phyloP scores from a whole-genome alignment of 2,329 filamentous ascomycete genomes.

The Diaporthe destruens region DNA sequence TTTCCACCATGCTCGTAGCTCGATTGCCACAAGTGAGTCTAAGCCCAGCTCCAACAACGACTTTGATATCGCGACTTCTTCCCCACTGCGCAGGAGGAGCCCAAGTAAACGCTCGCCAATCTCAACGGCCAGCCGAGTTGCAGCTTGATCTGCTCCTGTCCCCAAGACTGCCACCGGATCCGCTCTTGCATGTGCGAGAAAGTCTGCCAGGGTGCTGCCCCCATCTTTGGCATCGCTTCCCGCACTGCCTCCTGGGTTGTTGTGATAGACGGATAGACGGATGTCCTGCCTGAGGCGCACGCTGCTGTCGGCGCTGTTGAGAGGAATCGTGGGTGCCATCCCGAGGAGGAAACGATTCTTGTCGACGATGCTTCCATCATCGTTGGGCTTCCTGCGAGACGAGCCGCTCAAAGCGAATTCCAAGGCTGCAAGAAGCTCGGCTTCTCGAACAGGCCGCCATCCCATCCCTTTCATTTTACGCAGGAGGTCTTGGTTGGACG shows the following conservation, averaged over 20 bases:
- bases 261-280: background rate
- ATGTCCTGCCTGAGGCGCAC: background rate
- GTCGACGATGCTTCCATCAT: background rate
- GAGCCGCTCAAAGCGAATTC: background rate
- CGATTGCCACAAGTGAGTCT: background rate
- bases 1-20: background rate
- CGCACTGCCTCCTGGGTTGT: background rate
- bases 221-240: background rate
- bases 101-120: slow-evolving; percentile 1
- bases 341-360: background rate
- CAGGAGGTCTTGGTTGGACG: no score
- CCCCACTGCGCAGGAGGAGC: background rate
- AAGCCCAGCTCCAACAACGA: background rate
- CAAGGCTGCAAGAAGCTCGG: background rate
- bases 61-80: background rate
- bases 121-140: background rate
- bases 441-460: background rate
- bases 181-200: background rate
- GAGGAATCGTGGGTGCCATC: background rate
- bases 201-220: background rate
- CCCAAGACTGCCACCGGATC: background rate
- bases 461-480: background rate
- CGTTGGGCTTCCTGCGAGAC: fast-evolving
- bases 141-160: background rate
- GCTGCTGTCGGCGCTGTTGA: background rate